phyloP scores from a whole-genome alignment of 2,329 filamentous ascomycete genomes.

The Penicillium paneum region DNA sequence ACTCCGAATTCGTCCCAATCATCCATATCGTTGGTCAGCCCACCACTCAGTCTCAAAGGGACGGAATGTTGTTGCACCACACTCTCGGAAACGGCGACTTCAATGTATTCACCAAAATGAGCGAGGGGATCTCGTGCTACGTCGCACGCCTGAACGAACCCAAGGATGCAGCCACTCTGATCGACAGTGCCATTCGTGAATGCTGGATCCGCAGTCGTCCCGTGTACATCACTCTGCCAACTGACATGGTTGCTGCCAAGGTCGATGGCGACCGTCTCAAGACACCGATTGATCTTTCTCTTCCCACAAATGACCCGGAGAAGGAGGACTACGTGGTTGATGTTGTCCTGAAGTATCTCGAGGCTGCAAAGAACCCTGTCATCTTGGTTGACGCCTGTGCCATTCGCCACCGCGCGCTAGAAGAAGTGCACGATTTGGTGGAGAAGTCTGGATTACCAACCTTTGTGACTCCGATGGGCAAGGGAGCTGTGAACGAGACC shows the following conservation, averaged over 20 bases:
- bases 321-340: conserved; percentile 81
- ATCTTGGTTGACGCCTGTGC: conserved; percentile 82
- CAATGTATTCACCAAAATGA: conserved; percentile 79
- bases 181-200: conserved; percentile 72
- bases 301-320: conserved; percentile 63
- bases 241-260: conserved; percentile 74
- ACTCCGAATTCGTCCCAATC: conserved; percentile 68
- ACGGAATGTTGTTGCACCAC: conserved; percentile 57
- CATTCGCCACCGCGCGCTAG: conserved; percentile 68
- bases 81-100: conserved; percentile 76
- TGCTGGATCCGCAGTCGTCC: conserved; percentile 73
- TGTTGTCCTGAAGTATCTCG: conserved; percentile 69
- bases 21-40: conserved; percentile 60
- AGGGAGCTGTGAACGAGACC: conserved; percentile 75
- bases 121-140: conserved; percentile 65
- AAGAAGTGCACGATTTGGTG: conserved; percentile 70
- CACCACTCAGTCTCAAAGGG: conserved; percentile 46
- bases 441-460: conserved; percentile 72
- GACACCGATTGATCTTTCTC: conserved; percentile 65
- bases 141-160: conserved; percentile 69
- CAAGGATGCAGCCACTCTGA: conserved; percentile 66
- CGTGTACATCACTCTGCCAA: conserved; percentile 79
- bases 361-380: conserved; percentile 69
- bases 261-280: conserved; percentile 70
- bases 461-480: conserved; percentile 89